Conservation (phyloP, 768 basidiomycete genomes). For the Lactarius tabidus region DNA sequence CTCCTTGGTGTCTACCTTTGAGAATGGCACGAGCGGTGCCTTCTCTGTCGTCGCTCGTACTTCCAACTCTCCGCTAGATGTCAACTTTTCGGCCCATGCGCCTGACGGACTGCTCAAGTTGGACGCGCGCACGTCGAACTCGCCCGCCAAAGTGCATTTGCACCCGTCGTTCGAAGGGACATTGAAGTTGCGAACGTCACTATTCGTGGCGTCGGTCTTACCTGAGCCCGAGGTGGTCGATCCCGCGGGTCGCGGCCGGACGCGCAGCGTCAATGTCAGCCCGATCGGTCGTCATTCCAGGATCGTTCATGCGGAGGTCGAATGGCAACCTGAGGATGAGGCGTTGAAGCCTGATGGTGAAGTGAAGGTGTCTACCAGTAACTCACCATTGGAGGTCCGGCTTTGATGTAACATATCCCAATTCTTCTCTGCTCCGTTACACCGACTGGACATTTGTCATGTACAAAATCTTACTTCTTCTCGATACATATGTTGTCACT, state of each 20-base stretch:
- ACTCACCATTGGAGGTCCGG: not conserved
- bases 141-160: conserved; percentile 13
- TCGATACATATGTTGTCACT: not conserved
- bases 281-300: conserved; percentile 1
- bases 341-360: not conserved
- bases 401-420: not conserved
- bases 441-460: not conserved
- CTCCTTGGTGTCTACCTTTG: conserved; percentile 3
- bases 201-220: not conserved
- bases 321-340: conserved; percentile 14
- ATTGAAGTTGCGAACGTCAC: conserved; percentile 10
- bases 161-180: conserved; percentile 16
- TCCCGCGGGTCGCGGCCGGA: conserved; percentile 15
- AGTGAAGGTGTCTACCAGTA: conserved; percentile 17
- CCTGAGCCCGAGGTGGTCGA: conserved; percentile 5
- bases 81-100: conserved; percentile 11
- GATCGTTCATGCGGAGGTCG: not conserved
- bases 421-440: not conserved
- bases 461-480: not conserved
- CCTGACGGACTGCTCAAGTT: conserved; percentile 6
- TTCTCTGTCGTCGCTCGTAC: conserved; percentile 9
- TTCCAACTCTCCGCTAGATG: conserved; percentile 7
- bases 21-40: not conserved
- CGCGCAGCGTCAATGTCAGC: conserved; percentile 11
- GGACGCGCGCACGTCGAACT: conserved; percentile 11